These are phyloP conservation scores for Lavandula angustifolia DNA, from an alignment of 257 asterid species.

Conservation along the genomic window DNA sequence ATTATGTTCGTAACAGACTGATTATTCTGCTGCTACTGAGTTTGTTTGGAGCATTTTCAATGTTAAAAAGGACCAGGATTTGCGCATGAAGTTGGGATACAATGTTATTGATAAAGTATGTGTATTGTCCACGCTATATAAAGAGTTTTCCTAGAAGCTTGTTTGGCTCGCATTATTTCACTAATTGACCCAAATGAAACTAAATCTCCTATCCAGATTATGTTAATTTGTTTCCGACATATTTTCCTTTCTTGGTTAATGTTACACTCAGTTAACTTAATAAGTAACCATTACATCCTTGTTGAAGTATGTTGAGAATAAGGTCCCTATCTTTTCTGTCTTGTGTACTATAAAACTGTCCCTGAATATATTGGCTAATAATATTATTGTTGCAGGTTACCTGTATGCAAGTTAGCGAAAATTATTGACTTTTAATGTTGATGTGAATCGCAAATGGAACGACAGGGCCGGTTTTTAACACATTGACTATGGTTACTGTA, in stretches of 20 bases:
- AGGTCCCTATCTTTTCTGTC: too few species aligned
- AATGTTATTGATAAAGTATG: slow-evolving; percentile 69
- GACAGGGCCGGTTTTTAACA: slow-evolving; percentile 14
- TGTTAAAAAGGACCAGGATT: slow-evolving; percentile 73
- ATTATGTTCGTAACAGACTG: slow-evolving; percentile 46
- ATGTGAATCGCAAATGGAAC: slow-evolving; percentile 65
- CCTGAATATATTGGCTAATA: slow-evolving; percentile 17
- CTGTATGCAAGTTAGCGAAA: slow-evolving; percentile 75
- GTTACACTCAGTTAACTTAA: not conserved
- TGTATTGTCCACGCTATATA: not conserved
- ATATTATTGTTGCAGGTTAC: slow-evolving; percentile 45
- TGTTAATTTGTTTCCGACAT: not conserved
- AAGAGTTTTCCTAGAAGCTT: too few species aligned
- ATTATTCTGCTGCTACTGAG: slow-evolving; percentile 70
- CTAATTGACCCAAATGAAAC: not conserved
- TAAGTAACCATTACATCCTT: not conserved
- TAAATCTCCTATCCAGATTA: slow-evolving; percentile 7
- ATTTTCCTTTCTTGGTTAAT: not conserved
- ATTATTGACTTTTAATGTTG: slow-evolving; percentile 72
- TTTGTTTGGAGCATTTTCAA: slow-evolving; percentile 61
- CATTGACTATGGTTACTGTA: not conserved
- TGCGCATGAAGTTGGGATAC: slow-evolving; percentile 79
- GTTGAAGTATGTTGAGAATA: too few species aligned
- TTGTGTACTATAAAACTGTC: not conserved
- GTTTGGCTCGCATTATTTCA: too few species aligned